Evolutionary conservation across 306 rosid species (phyloP), one percentile per base, ranked within the genome.

Genomic region (Vigna reflexopilosa): DNA sequence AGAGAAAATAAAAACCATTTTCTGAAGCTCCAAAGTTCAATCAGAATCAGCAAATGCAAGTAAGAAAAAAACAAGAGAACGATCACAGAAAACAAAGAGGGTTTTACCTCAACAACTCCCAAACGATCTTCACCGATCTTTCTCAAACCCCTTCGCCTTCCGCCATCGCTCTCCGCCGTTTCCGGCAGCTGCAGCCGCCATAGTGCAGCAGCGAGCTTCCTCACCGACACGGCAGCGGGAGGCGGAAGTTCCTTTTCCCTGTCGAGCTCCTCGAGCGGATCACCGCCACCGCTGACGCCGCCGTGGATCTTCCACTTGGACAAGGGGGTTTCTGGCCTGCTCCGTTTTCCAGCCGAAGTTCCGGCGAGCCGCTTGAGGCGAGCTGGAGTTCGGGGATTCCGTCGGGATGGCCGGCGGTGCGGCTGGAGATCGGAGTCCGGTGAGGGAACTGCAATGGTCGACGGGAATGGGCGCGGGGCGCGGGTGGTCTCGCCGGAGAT

Each of bases 101-200:
- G 77, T 32, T 54, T 76, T 66, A 55, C 97, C 97, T 89, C 89
- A 86, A 85, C 87, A 88, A 85, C 87, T 76, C 88, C 87, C 70
- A 81, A 64, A 78, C 78, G 86, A 72, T 79, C 82, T 67, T 73
- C 76, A 69, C 13, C 28, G 22, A 62, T 50, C 20, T 80, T 69
- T 17, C 70, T 75, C 67, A 55, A 17, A 45, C 62, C 75, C 9
- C 36, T 68, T 9, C 69, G 81, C 73, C 67, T 67, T 67, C 58
- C 82, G 8, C 71, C 57, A 19, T 67, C 88, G 22, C 82, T 81
- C 52, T 68, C 58, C 2, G 50, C 75, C 13, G 62, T 79, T 71
- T 88, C 92, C 85, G 97, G 97, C 22, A 78, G 62, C 88, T 90
- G 98, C 34, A 90, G 36, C 88, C 97, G 82, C 98, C 98, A 94